Base-by-base conservation (phyloP, 108 stramenopile genomes). In the Stephanodiscus triporus region DNA sequence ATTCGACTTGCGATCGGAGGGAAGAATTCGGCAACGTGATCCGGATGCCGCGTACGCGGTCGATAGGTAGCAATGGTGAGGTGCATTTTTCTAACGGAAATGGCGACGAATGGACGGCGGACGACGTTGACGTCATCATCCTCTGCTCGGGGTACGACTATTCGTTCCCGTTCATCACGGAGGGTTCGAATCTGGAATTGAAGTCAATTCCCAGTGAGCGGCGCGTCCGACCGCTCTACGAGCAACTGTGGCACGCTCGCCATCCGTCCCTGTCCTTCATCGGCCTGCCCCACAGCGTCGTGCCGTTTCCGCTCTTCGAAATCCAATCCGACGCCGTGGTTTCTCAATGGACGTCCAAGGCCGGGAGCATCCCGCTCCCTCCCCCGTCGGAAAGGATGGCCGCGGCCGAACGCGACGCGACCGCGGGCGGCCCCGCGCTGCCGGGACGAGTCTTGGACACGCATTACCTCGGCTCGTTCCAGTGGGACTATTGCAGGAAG, bases 111-210 rank as follows among this genome's bases (percentile, higher is more conserved):
- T 75, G 63, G 29, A 70, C 78, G 7, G 61, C 70, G 10, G 13
- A 73, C 26, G 77, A 69, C 36, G 75, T 91, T 10, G 92, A 93
- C 64, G 72, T 74, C n/a, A 88, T 96, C 62, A 84, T 96, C 20
- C 89, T 91, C 63, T 93, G 92, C 70, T 86, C 96, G 22, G 96
- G 96, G 0, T 96, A 96, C 70, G 96, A 96, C 56, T 96, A 95
- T 65, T 42, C 69, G 9, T 96, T 94, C 70, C 87, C 92, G n/a
- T 94, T 94, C 66, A 76, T 96, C 62, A 80, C 86, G 26, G 81
- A 76, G 2, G 60, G 64, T 58, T 87, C 75, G n/a, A 85, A 75
- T 72, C 45, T 74, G 32, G 73, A 81, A 27, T 19, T 82, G 14
- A 14, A 26, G 22, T 66, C 29, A 23, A 68, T 70, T 13, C 76